Percentiles rank a stretch among this genome's conserved stretches.
Evolutionary conservation across 108 stramenopile species (phyloP).

Genomic region (Bacterosira constricta): DNA sequence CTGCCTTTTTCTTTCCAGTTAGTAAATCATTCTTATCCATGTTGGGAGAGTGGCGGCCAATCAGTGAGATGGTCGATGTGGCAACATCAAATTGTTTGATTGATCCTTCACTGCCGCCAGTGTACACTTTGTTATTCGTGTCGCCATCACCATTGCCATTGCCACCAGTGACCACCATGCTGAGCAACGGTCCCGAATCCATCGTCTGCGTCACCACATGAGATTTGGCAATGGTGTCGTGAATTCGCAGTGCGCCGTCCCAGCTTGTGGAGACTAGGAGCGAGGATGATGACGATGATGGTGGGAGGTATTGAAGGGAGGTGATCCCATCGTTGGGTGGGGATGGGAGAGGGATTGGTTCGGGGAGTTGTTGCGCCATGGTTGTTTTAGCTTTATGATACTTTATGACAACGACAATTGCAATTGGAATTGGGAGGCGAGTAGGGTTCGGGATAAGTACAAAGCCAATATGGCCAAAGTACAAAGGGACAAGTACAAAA

Average conservation of each 20-base stretch:
- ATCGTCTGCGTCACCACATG: conserved; percentile 51
- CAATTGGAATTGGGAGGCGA: no score
- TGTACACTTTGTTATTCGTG: conserved; percentile 20
- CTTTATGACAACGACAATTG: no score
- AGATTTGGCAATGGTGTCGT: conserved; percentile 52
- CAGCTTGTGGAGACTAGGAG: conserved; percentile 72
- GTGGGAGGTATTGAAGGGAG: conserved; percentile 41
- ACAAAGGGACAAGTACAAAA: no score
- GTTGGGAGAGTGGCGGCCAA: conserved; percentile 41
- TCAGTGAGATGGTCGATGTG: conserved; percentile 7
- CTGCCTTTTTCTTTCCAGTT: conserved; percentile 28
- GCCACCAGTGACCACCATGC: conserved; percentile 44
- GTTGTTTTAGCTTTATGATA: no score
- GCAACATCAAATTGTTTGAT: conserved; percentile 49
- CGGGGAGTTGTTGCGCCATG: conserved; percentile 42
- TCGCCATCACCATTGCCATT: neutral
- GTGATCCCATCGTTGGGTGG: conserved; percentile 84
- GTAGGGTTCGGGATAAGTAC: no score
- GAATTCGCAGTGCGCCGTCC: conserved; percentile 77
- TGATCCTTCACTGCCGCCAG: conserved; percentile 76
- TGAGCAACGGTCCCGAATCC: conserved; percentile 76
- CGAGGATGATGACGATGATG: conserved; percentile 4
- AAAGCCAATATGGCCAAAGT: no score
- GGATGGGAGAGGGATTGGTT: conserved; percentile 62
- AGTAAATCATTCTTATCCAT: neutral